Evolutionary conservation across 2,329 filamentous ascomycete species (phyloP).

Genomic region (Macrophomina phaseolina): DNA sequence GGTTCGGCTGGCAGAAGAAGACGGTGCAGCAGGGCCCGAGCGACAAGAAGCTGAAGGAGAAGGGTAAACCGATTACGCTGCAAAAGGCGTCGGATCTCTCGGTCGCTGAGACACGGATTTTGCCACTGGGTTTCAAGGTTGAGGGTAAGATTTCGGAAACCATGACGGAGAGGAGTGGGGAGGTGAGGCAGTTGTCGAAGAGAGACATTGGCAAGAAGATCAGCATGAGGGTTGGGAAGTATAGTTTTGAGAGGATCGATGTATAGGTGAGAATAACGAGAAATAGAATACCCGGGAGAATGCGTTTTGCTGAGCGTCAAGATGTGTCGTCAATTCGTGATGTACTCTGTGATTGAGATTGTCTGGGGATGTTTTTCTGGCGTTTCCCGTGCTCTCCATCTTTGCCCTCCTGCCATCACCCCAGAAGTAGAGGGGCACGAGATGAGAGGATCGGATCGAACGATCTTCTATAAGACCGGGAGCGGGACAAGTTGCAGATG

Average conservation of each 20-base stretch:
- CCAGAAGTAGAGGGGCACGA: too few relatives aligned
- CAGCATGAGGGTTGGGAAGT: conserved; percentile 79
- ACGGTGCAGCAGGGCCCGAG: conserved; percentile 34
- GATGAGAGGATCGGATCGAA: too few relatives aligned
- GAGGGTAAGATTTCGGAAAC: conserved; percentile 52
- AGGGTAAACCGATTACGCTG: conserved; percentile 51
- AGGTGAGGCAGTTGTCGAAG: conserved; percentile 70
- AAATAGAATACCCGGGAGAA: background rate
- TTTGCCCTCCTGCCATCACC: too few relatives aligned
- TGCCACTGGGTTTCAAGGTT: conserved; percentile 76
- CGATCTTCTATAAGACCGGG: too few relatives aligned
- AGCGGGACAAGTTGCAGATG: too few relatives aligned
- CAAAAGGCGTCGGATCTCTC: conserved; percentile 38
- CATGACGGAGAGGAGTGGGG: conserved; percentile 70
- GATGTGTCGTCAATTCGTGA: background rate
- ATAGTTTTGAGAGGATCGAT: conserved; percentile 78
- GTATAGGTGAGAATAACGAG: conserved; percentile 29
- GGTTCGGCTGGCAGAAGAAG: conserved; percentile 55
- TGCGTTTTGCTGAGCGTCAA: background rate
- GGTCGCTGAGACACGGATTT: conserved; percentile 48
- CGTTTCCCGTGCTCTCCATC: too few relatives aligned
- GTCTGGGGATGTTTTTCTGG: too few relatives aligned
- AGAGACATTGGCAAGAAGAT: conserved; percentile 79
- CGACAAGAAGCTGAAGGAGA: conserved; percentile 37
- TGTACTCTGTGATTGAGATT: too few relatives aligned